A percentile compares a stretch with the other conserved stretches of the same genome.
Evolutionary conservation across 2,329 filamentous ascomycete species (phyloP).

Genomic region (Colletotrichum sp.): DNA sequence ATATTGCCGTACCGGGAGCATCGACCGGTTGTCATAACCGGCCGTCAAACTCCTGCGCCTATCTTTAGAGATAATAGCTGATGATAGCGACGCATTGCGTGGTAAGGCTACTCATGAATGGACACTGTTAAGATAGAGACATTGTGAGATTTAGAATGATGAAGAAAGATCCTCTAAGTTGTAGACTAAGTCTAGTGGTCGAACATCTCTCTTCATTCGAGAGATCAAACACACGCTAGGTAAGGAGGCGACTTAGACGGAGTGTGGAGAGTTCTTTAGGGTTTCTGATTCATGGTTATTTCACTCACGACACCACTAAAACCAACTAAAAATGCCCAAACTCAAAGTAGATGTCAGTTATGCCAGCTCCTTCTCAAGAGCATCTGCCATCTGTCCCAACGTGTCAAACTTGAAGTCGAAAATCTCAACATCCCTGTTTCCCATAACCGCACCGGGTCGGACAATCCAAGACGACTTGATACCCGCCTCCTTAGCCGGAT

Average conservation of each 20-base stretch:
- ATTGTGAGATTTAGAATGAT: neutral
- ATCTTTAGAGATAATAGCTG: neutral
- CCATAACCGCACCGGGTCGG: conserved; percentile 45
- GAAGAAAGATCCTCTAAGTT: too few relatives aligned
- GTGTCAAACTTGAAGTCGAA: conserved; percentile 64
- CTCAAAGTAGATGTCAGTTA: neutral
- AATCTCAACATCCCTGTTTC: conserved; percentile 42
- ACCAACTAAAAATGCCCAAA: neutral
- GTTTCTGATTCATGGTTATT: neutral
- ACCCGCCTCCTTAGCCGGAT: conserved; percentile 63
- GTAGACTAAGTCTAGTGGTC: neutral
- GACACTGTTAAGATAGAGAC: neutral
- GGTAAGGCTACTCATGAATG: neutral
- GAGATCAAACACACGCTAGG: neutral
- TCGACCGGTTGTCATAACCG: neutral
- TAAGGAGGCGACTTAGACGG: rapidly evolving
- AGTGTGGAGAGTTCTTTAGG: neutral
- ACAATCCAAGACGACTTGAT: conserved; percentile 68
- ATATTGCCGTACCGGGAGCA: neutral
- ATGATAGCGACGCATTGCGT: neutral
- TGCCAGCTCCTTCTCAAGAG: conserved; percentile 45
- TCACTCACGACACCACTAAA: neutral
- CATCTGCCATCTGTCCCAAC: conserved; percentile 65
- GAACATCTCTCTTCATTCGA: neutral
- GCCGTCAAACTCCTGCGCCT: neutral